A percentile compares a stretch with the other conserved stretches of the same genome.
phyloP scores from a whole-genome alignment of 352 stramenopile genomes.

The Globisporangium cederbergense region DNA sequence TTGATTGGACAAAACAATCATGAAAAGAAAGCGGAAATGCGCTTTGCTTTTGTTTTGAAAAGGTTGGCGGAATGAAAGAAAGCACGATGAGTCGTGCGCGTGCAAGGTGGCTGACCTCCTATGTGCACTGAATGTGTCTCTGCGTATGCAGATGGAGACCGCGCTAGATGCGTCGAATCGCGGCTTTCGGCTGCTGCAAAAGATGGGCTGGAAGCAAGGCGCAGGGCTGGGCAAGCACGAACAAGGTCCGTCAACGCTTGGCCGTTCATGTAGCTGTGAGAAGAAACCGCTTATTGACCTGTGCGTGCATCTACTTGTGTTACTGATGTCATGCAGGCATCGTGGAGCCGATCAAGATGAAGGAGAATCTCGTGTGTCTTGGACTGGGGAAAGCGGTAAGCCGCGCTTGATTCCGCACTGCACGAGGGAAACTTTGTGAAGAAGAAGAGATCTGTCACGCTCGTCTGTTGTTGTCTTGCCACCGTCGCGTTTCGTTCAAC shows the following conservation, averaged over 20 bases:
- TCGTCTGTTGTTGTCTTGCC: conserved; percentile 4
- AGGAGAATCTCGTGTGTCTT: conserved; percentile 51
- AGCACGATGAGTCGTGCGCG: no score
- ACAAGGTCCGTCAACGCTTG: conserved; percentile 26
- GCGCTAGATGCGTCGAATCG: conserved; percentile 46
- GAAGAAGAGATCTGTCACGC: conserved; percentile 15
- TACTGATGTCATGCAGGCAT: conserved; percentile 28
- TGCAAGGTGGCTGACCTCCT: no score
- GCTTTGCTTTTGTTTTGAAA: no score
- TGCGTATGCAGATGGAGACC: conserved; percentile 10
- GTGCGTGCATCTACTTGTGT: not conserved
- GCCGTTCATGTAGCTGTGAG: not conserved
- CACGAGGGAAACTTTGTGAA: not conserved
- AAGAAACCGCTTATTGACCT: not conserved
- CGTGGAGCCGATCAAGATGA: conserved; percentile 55
- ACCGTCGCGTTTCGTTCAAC: not conserved
- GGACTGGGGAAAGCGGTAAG: conserved; percentile 57
- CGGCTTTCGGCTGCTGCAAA: conserved; percentile 52
- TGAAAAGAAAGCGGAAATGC: no score
- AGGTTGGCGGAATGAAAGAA: no score
- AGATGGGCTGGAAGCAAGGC: conserved; percentile 62
- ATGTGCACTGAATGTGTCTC: not conserved
- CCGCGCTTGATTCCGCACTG: not conserved
- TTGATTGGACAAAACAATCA: no score
- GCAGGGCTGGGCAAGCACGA: conserved; percentile 43